Evolutionary conservation across 208 protist species (phyloP).

Genomic region (Wallacemonas sp.): DNA sequence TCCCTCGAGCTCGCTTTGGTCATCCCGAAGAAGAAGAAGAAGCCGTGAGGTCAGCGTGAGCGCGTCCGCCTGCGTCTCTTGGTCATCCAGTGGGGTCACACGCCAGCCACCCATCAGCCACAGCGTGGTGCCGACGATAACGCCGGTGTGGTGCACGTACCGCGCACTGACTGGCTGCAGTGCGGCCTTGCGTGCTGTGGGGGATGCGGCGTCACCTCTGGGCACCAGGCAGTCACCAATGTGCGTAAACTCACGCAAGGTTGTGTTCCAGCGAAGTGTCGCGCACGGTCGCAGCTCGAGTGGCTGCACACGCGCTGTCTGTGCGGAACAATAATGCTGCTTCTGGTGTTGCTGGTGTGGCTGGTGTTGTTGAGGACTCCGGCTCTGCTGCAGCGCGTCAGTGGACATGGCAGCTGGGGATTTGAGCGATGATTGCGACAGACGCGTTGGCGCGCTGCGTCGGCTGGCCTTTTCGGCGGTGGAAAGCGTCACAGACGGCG

Average conservation of each 20-base stretch:
- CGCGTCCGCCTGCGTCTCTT: not conserved
- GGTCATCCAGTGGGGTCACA: not conserved
- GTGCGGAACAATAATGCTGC: not conserved
- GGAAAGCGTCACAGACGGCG: no score
- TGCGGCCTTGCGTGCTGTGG: no score
- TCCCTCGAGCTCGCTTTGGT: no score
- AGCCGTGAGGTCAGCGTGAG: not conserved
- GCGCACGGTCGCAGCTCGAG: not conserved
- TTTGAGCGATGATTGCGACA: not conserved
- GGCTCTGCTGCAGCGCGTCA: not conserved
- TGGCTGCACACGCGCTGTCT: not conserved
- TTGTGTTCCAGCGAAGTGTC: not conserved
- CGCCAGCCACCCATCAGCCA: constrained; percentile 35
- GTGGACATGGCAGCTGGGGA: not conserved
- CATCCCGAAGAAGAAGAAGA: not conserved
- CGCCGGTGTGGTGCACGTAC: constrained; percentile 27
- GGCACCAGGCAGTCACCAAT: not conserved
- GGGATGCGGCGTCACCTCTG: no score
- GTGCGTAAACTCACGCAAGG: not conserved
- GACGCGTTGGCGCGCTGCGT: no score
- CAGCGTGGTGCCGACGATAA: constrained; percentile 20
- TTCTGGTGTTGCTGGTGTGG: no score
- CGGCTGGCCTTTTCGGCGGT: no score
- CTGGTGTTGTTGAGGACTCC: no score
- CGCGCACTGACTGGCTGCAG: not conserved